Base-by-base conservation (phyloP, 768 basidiomycete genomes). In the Boletus vermiculosoides region DNA sequence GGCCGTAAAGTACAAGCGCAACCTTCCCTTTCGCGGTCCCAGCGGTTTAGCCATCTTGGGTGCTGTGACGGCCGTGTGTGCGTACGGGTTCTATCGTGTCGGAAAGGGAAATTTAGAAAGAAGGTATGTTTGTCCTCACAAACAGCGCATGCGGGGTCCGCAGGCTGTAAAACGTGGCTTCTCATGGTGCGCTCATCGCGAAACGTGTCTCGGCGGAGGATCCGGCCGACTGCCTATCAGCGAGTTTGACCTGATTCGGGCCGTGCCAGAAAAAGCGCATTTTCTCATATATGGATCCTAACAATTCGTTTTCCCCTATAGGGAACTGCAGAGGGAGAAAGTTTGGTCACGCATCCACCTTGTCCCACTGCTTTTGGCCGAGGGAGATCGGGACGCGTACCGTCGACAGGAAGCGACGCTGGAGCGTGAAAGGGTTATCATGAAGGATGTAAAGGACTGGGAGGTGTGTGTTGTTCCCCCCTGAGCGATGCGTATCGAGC, bases 331-430 rank as follows among this genome's bases (percentile, higher is more conserved):
- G 71, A 83, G 96, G 61, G 96, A 99, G 78, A 88, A 90, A 75
- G 85, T 86, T 36, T 98, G 96, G 96, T 91, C 94, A 56, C 85
- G 96, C 61, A 94, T 99, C 69, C 87, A 98, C 77, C 83, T 97
- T 34, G 87, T 94, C 33, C 97, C 96, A 11, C 72, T 98, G 55
- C 80, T 99, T 45, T 80, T 95, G 64, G 96, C 96, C 39, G 96
- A 99, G 72, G 87, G 87, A 5, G 96, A 99, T 77, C 88, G 97
- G 54, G 93, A 95, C 71, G 79, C 81, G 54, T 94, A 91, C 77
- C 81, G 92, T 58, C 83, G 92, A 39, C 76, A 86, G 66, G 83
- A 86, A 67, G 93, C 91, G n/a, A 85, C 85, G 48, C 50, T 88
- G 52, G 87, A 77, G 28, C 75, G 92, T 45, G 97, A 98, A 75